Evolutionary conservation across 2,329 filamentous ascomycete species (phyloP).

Genomic region (Cercospora berteroae): DNA sequence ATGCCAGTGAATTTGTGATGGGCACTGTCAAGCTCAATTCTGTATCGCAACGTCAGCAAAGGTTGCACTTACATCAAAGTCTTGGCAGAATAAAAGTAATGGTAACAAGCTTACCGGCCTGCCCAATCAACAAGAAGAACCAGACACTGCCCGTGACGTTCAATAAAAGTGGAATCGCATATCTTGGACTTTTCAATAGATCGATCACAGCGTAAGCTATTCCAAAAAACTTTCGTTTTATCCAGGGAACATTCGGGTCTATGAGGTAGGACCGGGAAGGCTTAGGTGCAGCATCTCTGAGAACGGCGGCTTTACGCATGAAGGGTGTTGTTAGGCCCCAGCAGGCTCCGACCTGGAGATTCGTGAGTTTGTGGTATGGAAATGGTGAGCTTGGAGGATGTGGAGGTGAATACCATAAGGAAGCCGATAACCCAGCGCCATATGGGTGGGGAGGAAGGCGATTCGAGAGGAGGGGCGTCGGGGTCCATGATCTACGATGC

Average conservation of each 20-base stretch:
- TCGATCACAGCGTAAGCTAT: constrained; percentile 74
- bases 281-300: constrained; percentile 45
- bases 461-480: constrained; percentile 23
- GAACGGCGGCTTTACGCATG: constrained; percentile 79
- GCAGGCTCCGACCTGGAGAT: constrained; percentile 63
- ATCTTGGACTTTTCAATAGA: constrained; percentile 74
- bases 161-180: constrained; percentile 78
- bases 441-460: constrained; percentile 42
- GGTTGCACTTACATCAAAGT: neutral
- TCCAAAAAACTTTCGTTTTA: constrained; percentile 62
- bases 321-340: constrained; percentile 91
- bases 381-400: neutral
- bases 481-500: constrained; percentile 31
- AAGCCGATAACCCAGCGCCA: constrained; percentile 88
- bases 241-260: constrained; percentile 51
- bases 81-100: constrained; percentile 27
- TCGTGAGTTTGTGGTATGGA: neutral
- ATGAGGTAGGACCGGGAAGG: constrained; percentile 52
- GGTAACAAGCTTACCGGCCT: constrained; percentile 66
- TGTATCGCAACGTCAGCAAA: constrained; percentile 38
- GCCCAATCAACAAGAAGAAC: constrained; percentile 93
- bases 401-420: constrained; percentile 57
- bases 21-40: constrained; percentile 91
- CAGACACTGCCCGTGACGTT: constrained; percentile 92
- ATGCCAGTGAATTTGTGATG: constrained; percentile 90